A percentile compares a stretch with the other conserved stretches of the same genome.
Evolutionary conservation across 2,329 filamentous ascomycete species (phyloP).

Genomic region (Teratosphaeria viscida): DNA sequence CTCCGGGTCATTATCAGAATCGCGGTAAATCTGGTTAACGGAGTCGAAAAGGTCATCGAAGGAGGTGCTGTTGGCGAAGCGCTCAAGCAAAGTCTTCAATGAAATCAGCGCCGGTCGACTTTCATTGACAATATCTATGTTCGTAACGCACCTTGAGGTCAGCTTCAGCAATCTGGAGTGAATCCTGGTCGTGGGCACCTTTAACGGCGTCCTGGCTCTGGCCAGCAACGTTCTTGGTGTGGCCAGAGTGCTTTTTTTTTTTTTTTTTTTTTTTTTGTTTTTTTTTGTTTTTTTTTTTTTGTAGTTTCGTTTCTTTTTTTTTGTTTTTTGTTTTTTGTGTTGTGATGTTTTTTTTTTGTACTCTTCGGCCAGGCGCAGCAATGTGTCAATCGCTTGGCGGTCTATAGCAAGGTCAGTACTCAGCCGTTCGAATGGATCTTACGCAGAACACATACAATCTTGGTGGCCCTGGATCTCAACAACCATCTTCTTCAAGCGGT

Average conservation of each 20-base stretch:
- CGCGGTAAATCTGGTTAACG: slow-evolving; percentile 73
- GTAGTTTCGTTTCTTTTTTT: too few relatives aligned
- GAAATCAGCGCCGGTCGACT: slow-evolving; percentile 40
- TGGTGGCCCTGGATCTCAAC: slow-evolving; percentile 92
- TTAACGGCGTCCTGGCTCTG: slow-evolving; percentile 60
- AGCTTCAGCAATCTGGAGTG: slow-evolving; percentile 61
- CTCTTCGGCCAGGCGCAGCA: slow-evolving; percentile 72
- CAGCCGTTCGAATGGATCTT: slow-evolving; percentile 4
- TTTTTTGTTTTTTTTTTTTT: too few relatives aligned
- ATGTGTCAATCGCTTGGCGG: slow-evolving; percentile 77
- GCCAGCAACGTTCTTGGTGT: slow-evolving; percentile 55
- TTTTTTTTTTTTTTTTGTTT: too few relatives aligned
- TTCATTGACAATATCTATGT: slow-evolving; percentile 28
- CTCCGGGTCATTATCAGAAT: slow-evolving; percentile 78
- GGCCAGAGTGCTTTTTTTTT: too few relatives aligned
- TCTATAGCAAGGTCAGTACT: slow-evolving; percentile 39
- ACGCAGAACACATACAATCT: slow-evolving; percentile 53
- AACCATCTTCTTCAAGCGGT: slow-evolving; percentile 94
- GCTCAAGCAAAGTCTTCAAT: slow-evolving; percentile 70
- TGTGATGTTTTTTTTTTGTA: too few relatives aligned
- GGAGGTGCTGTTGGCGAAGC: slow-evolving; percentile 91
- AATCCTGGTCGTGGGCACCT: slow-evolving; percentile 55
- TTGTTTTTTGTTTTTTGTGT: too few relatives aligned
- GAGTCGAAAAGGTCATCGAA: slow-evolving; percentile 75
- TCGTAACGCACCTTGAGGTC: slow-evolving; percentile 57